Percentiles rank a stretch among this genome's conserved stretches.
Evolutionary conservation across 257 asterid species (phyloP).

Genomic region (Cynanchum wilfordii): DNA sequence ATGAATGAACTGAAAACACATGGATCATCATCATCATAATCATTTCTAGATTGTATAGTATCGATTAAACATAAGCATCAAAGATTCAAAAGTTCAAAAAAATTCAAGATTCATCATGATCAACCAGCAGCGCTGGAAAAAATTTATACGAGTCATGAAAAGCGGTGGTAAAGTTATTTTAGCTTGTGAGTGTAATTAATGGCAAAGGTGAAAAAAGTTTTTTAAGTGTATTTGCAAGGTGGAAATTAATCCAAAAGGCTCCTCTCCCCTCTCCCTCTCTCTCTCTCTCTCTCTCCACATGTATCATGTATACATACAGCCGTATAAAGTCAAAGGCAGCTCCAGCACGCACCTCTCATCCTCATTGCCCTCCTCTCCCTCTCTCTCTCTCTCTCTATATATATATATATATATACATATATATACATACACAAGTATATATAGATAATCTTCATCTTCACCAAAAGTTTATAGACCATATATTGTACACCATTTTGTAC

Average conservation of each 20-base stretch:
- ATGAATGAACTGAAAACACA: too few species aligned
- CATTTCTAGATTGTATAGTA: background rate
- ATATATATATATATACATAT: conserved; percentile 6
- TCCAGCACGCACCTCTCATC: conserved; percentile 18
- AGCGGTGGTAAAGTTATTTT: conserved; percentile 47
- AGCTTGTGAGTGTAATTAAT: conserved; percentile 86
- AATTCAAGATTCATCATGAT: conserved; percentile 18
- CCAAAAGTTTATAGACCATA: conserved; percentile 19
- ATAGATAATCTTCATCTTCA: conserved; percentile 11
- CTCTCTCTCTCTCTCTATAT: background rate
- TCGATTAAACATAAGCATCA: background rate
- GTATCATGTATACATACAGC: conserved; percentile 23
- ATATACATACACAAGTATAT: conserved; percentile 11
- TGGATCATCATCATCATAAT: background rate
- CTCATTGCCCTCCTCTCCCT: background rate
- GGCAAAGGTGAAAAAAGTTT: conserved; percentile 22
- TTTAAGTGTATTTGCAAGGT: conserved; percentile 39
- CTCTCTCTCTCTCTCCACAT: conserved; percentile 17
- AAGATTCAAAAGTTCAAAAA: conserved; percentile 53
- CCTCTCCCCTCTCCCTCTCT: conserved; percentile 30
- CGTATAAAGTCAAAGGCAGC: conserved; percentile 32
- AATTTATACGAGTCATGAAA: conserved; percentile 70
- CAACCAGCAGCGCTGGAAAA: conserved; percentile 36
- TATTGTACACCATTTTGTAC: conserved; percentile 13
- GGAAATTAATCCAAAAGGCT: conserved; percentile 73